phyloP scores from a whole-genome alignment of 1,284 basidiomycete genomes.

The Ceratobasidium sp. region DNA sequence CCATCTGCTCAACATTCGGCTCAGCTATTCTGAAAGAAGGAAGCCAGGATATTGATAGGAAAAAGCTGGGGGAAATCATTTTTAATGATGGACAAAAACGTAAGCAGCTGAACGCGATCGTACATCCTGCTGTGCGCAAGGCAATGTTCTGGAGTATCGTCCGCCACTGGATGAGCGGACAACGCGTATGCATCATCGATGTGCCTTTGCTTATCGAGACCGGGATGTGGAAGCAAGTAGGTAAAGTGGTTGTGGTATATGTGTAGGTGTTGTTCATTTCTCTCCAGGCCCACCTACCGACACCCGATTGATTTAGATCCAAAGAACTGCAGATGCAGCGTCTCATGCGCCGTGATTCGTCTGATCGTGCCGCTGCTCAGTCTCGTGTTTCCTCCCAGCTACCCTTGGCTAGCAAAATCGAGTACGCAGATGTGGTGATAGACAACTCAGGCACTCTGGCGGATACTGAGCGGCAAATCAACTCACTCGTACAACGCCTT shows the following conservation, averaged over 20 bases:
- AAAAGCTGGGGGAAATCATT: conserved; percentile 85
- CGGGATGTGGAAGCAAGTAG: conserved; percentile 87
- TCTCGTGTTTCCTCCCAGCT: conserved; percentile 85
- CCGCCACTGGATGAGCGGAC: conserved; percentile 80
- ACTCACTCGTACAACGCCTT: conserved; percentile 71
- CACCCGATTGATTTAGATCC: conserved; percentile 63
- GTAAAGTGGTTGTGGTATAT: conserved; percentile 87
- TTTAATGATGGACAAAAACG: conserved; percentile 84
- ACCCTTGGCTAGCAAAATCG: conserved; percentile 81
- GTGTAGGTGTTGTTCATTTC: conserved; percentile 68
- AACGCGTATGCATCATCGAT: conserved; percentile 87
- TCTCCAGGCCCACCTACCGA: conserved; percentile 26
- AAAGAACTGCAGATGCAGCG: conserved; percentile 83
- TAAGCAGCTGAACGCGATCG: conserved; percentile 82
- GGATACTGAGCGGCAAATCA: conserved; percentile 80
- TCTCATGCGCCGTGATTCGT: conserved; percentile 77
- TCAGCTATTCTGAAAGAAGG: conserved; percentile 78
- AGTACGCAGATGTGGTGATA: conserved; percentile 87
- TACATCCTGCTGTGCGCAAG: conserved; percentile 88
- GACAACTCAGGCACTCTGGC: conserved; percentile 86
- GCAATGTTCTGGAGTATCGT: conserved; percentile 81
- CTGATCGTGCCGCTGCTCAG: conserved; percentile 72
- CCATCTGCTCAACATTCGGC: conserved; percentile 82
- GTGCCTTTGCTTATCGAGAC: conserved; percentile 95
- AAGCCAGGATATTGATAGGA: conserved; percentile 74